These are phyloP conservation scores for Histomonas meleagridis DNA, from an alignment of 208 protist genomes.

Conservation along the genomic window DNA sequence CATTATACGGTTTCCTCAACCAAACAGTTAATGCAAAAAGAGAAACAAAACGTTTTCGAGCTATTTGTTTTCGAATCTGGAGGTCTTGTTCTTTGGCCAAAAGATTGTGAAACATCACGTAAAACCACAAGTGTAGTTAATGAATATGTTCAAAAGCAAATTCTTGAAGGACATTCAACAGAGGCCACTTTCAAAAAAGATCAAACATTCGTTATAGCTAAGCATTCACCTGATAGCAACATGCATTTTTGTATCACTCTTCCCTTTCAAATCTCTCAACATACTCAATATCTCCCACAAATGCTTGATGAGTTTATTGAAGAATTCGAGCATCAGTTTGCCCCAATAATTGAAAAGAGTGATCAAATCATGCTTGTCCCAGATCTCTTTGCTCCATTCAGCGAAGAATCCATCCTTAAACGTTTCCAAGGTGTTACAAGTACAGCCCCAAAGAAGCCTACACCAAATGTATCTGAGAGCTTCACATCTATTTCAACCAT, in stretches of 20 bases:
- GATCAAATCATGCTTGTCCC: neutral
- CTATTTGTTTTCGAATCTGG: neutral
- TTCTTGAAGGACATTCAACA: neutral
- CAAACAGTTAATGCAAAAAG: too few relatives aligned
- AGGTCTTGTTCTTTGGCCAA: neutral
- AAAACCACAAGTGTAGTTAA: neutral
- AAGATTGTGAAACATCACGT: neutral
- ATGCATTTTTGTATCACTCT: neutral
- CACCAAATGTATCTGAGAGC: too few relatives aligned
- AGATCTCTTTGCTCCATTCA: neutral
- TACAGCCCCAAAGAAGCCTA: neutral
- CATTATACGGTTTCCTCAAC: too few relatives aligned
- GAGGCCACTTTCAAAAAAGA: neutral
- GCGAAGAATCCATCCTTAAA: neutral
- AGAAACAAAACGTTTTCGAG: conserved; percentile 1
- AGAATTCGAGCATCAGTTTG: neutral
- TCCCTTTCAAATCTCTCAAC: neutral
- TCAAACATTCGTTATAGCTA: neutral
- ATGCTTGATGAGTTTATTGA: neutral
- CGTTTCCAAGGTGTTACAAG: neutral
- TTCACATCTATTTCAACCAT: too few relatives aligned
- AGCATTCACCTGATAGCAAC: neutral
- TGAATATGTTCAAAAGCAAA: conserved; percentile 30
- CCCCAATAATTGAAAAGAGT: neutral
- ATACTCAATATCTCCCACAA: neutral